These are phyloP conservation scores for Hansenula sp. DNA, from an alignment of 1,139 yeast species.

Conservation along the genomic window DNA sequence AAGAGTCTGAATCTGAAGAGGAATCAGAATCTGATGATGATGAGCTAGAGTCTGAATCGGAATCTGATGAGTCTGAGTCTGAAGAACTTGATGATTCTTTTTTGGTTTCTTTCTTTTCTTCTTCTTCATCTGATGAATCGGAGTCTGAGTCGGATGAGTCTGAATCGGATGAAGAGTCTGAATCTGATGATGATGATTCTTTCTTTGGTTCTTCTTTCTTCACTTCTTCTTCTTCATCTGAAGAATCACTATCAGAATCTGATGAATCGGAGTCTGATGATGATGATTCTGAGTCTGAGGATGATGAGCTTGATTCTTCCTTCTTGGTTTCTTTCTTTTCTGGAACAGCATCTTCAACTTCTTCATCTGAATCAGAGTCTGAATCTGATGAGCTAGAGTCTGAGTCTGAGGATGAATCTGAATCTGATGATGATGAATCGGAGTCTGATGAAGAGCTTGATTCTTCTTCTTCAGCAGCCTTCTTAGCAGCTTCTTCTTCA, in stretches of 20 bases:
- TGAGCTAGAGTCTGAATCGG: constrained; percentile 7
- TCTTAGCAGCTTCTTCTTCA: constrained; percentile 21
- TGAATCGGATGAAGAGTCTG: constrained; percentile 6
- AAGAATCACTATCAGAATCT: constrained; percentile 22
- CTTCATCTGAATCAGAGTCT: constrained; percentile 22
- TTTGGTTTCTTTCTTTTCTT: constrained; percentile 25
- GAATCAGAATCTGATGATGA: constrained; percentile 22
- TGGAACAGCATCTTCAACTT: constrained; percentile 4
- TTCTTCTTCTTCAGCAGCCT: constrained; percentile 22
- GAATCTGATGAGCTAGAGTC: constrained; percentile 15
- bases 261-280: constrained; percentile 3
- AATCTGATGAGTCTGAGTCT: constrained; percentile 19
- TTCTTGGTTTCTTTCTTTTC: constrained; percentile 3
- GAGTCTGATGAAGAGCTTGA: constrained; percentile 19
- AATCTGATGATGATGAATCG: constrained; percentile 18
- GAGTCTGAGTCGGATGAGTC: constrained; percentile 13
- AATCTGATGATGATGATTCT: constrained; percentile 6
- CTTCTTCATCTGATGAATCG: constrained; percentile 21
- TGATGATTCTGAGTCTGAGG: constrained; percentile 11
- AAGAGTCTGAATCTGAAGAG: constrained; percentile 22
- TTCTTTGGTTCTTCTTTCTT: constrained; percentile 10
- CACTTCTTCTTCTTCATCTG: constrained; percentile 16
- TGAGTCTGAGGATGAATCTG: constrained; percentile 11
- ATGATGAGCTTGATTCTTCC: constrained; percentile 16
- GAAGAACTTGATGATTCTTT: constrained; percentile 19